Evolutionary conservation across 345 rosid genomes (phyloP).

Genomic region (Populus tremula): DNA sequence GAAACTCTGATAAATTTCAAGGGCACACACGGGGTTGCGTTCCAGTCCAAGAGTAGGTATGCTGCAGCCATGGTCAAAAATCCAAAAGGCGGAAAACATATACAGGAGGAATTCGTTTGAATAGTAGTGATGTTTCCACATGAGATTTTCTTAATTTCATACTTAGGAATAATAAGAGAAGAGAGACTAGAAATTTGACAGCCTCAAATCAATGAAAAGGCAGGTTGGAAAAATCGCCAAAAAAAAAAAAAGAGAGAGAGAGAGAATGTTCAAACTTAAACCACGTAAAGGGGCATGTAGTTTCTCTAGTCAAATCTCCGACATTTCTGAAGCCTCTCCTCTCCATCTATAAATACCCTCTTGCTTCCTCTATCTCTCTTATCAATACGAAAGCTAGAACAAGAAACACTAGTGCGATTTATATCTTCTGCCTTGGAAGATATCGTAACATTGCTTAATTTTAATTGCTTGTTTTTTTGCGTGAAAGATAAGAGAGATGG

Average conservation of each 20-base stretch:
- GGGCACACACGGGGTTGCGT: neutral
- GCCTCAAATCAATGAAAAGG: neutral
- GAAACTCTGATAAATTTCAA: neutral
- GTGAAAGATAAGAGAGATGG: neutral
- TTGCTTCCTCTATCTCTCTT: neutral
- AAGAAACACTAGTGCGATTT: neutral
- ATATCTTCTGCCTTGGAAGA: neutral
- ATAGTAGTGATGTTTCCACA: neutral
- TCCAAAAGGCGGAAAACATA: neutral
- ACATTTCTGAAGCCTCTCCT: constrained; percentile 11
- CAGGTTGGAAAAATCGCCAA: neutral
- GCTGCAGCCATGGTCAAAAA: neutral
- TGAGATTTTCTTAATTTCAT: neutral
- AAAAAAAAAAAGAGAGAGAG: too few relatives aligned
- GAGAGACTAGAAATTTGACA: neutral
- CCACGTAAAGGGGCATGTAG: neutral
- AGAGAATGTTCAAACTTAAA: constrained; percentile 6
- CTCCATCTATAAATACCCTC: constrained; percentile 40
- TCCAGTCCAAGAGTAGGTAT: neutral
- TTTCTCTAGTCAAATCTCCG: constrained; percentile 20
- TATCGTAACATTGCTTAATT: too few relatives aligned
- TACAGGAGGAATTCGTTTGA: neutral
- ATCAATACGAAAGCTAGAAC: neutral
- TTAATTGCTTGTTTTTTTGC: neutral
- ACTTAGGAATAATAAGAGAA: neutral